Base-by-base conservation (phyloP, 345 rosid species). In the Brassica nigra region DNA sequence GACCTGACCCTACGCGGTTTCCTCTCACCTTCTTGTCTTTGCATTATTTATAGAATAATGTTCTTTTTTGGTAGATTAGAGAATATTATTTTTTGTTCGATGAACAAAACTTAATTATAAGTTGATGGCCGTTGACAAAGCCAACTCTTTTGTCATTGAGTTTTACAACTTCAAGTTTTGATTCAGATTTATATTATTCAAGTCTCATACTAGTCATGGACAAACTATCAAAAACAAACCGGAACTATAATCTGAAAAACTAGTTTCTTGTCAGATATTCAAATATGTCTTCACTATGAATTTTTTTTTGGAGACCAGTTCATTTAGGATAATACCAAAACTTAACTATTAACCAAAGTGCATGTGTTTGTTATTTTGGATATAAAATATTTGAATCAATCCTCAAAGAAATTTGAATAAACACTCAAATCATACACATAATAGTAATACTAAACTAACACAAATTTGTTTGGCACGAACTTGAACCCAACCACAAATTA, bases 1-100 rank as follows among this genome's bases (percentile, higher is more conserved):
- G 18, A 15, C 23, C 61, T 59, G 66, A 62, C 66, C 8, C 65
- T 31, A 65, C 66, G 65, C 64, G 55, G 12, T 75, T 75, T 75
- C 77, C 68, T 42, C 33, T 47, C 63, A 74, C 77, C 62, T 74
- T 74, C 77, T 73, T 62, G 29, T 47, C 54, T 59, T 73, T 62
- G 66, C 12, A 71, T 71, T 33, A 71, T 57, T 54, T n/a, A 3
- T 12, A 44, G 8, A 37, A 39, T n/a, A 49, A 5, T 49, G 18
- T n/a, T 66, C 18, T 18, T 18, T 18, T 20, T 66, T 66, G 69
- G 70, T 37, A 66, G 31, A 39, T 66, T 47, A 34, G n/a, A 66
- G 28, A 37, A 66, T 66, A 20, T 20, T 66, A 4, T 10, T 18
- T 20, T 23, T 67, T 2, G 34, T 27, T 44, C 3, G 71, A 23